Base-by-base conservation (phyloP, 441 rosid species). In the Euphorbia schlechtendalii region DNA sequence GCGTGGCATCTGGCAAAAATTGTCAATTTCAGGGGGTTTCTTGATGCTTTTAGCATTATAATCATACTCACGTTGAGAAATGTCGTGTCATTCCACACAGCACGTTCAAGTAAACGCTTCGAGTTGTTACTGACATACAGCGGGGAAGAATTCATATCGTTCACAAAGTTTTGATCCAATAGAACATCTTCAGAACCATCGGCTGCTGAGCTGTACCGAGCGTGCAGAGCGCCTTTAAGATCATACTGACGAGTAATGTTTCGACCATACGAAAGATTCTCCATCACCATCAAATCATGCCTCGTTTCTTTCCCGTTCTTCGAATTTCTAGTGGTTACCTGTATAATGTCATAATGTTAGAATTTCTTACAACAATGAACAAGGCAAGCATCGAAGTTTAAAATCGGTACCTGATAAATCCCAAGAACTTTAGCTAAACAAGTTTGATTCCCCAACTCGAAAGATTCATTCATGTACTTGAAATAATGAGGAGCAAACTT, bases 341-440 rank as follows among this genome's bases (percentile, higher is more conserved):
- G 69, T 64, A 49, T 58, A n/a, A 53, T 36, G 64, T 45, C 10
- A 14, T 43, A 15, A 43, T 43, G 15, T 43, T 43, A 65, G 55
- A 43, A 43, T 43, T 32, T 56, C 21, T 61, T 22, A 64, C 59
- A 65, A 53, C 12, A 25, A 43, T 8, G 12, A 34, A 56, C n/a
- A 51, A 12, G 52, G n/a, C 24, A 38, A 30, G 45, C 30, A 15
- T 17, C 25, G 9, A 21, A 58, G 24, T 38, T 18, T 18, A 24
- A 43, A 43, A 62, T 58, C 40, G 63, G 41, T 55, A 91, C 99
- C 98, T 94, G 98, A 83, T 89, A 83, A 68, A 94, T 89, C 66
- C 99, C 99, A 45, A 94, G 82, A 76, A 94, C 88, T 84, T 94
- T 94, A 32, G 99, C 96, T 49, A 94, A 96, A 70, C 98, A 94